Percentiles rank a stretch among this genome's conserved stretches.
These are phyloP conservation scores for Casuarina glauca DNA, from an alignment of 306 rosid genomes.

Conservation along the genomic window DNA sequence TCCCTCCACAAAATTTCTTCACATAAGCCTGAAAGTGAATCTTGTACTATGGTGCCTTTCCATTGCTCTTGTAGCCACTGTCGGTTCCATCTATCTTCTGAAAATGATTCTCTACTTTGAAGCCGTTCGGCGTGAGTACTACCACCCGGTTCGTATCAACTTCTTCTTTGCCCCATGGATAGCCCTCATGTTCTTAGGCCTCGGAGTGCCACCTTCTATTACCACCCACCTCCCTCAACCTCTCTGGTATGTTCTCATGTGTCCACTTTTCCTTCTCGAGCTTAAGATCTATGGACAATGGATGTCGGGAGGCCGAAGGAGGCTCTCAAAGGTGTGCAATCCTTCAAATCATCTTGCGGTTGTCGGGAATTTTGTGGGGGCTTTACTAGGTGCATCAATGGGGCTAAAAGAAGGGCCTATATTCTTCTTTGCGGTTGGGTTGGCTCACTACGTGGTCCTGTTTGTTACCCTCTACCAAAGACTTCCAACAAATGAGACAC, in stretches of 20 bases:
- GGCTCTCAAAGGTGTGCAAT: slow-evolving; percentile 87
- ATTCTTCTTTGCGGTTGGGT: slow-evolving; percentile 84
- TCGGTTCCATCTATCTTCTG: slow-evolving; percentile 48
- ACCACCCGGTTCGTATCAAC: slow-evolving; percentile 84
- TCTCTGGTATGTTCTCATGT: slow-evolving; percentile 84
- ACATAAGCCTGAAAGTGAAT: slow-evolving; percentile 55
- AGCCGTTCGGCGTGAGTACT: slow-evolving; percentile 90
- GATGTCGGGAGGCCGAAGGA: slow-evolving; percentile 93
- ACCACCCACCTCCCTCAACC: slow-evolving; percentile 39
- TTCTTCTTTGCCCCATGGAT: slow-evolving; percentile 94
- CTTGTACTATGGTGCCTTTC: slow-evolving; percentile 68
- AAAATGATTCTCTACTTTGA: slow-evolving; percentile 74
- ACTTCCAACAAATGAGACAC: slow-evolving; percentile 80
- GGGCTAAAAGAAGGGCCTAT: slow-evolving; percentile 88
- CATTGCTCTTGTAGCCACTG: slow-evolving; percentile 34
- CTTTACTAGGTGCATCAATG: slow-evolving; percentile 81
- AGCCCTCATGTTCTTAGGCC: slow-evolving; percentile 70
- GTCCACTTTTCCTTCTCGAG: slow-evolving; percentile 73
- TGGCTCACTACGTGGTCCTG: slow-evolving; percentile 76
- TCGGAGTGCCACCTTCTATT: slow-evolving; percentile 74
- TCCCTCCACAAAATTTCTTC: slow-evolving; percentile 63
- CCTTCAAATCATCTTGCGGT: slow-evolving; percentile 82
- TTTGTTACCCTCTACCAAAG: slow-evolving; percentile 94
- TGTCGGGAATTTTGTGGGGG: slow-evolving; percentile 91
- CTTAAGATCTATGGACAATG: slow-evolving; percentile 95